Percentiles rank a stretch among this genome's conserved stretches.
Evolutionary conservation across 2,329 filamentous ascomycete species (phyloP).

Genomic region (Fusarium miscanthi): DNA sequence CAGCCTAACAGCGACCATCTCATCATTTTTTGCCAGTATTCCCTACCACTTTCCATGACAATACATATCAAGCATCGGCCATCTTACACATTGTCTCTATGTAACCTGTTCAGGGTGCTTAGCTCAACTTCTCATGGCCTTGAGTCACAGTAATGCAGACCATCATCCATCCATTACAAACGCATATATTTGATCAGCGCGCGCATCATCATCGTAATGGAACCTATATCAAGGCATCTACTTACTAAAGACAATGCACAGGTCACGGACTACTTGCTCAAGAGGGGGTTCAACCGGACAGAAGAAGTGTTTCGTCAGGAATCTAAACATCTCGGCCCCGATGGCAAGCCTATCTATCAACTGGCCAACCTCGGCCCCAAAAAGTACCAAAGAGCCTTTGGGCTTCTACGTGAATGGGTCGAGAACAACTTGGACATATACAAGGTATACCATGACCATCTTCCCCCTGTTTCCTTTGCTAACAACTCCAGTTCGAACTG

Average conservation of each 20-base stretch:
- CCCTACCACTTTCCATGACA: neutral
- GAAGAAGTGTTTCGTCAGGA: conserved; percentile 94
- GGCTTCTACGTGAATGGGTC: conserved; percentile 81
- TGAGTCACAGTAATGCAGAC: neutral
- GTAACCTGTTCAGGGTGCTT: neutral
- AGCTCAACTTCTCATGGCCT: neutral
- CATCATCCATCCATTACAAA: neutral
- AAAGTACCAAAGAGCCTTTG: conserved; percentile 82
- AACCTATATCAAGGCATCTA: neutral
- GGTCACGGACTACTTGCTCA: conserved; percentile 94
- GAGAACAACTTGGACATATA: conserved; percentile 94
- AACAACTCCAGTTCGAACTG: conserved; percentile 77
- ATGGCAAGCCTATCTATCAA: conserved; percentile 78
- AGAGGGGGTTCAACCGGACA: conserved; percentile 92
- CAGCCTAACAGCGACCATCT: neutral
- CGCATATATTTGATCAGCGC: neutral
- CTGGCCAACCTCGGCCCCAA: conserved; percentile 78
- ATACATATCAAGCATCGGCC: neutral
- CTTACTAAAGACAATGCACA: conserved; percentile 44
- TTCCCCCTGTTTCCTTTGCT: conserved; percentile 27
- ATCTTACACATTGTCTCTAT: neutral
- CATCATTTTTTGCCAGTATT: neutral
- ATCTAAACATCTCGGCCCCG: conserved; percentile 83
- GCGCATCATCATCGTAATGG: neutral
- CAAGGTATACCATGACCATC: conserved; percentile 67